These are phyloP conservation scores for Penicillium decumbens DNA, from an alignment of 2,329 filamentous ascomycete genomes.

Conservation along the genomic window DNA sequence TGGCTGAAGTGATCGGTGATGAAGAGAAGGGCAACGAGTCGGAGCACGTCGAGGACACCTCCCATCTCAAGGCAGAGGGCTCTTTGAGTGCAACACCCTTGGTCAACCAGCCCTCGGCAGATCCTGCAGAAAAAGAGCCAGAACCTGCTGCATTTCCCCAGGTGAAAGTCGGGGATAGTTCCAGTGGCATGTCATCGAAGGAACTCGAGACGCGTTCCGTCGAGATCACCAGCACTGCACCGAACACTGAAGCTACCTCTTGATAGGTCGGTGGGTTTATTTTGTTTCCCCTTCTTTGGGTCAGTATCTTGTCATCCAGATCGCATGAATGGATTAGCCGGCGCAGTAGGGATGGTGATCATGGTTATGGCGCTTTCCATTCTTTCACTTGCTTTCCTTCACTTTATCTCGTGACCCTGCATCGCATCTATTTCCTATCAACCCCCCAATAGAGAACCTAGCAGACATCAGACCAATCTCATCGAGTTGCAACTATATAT, in stretches of 20 bases:
- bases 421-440: slow-evolving; percentile 4
- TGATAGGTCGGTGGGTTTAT: slow-evolving; percentile 12
- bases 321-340: slow-evolving; percentile 23
- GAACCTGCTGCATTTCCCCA: slow-evolving; percentile 8
- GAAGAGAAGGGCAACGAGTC: slow-evolving; percentile 48
- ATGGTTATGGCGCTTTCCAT: slow-evolving; percentile 7
- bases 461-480: background rate
- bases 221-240: slow-evolving; percentile 27
- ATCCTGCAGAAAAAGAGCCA: slow-evolving; percentile 8
- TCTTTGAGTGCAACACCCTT: slow-evolving; percentile 22
- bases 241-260: slow-evolving; percentile 28
- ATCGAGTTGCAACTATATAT: background rate
- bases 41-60: slow-evolving; percentile 38
- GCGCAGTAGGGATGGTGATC: slow-evolving; percentile 17
- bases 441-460: background rate
- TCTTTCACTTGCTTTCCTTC: background rate
- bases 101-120: slow-evolving; percentile 11
- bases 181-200: slow-evolving; percentile 27
- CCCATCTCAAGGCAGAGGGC: slow-evolving; percentile 19
- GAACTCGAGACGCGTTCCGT: slow-evolving; percentile 37
- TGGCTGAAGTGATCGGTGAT: slow-evolving; percentile 76
- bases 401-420: slow-evolving; percentile 1
- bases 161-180: slow-evolving; percentile 14
- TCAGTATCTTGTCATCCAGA: background rate
- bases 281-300: slow-evolving; percentile 1